Evolutionary conservation across 1,284 basidiomycete genomes (phyloP), one percentile per base, ranked within the genome.

Genomic region (Leccinum laetum): DNA sequence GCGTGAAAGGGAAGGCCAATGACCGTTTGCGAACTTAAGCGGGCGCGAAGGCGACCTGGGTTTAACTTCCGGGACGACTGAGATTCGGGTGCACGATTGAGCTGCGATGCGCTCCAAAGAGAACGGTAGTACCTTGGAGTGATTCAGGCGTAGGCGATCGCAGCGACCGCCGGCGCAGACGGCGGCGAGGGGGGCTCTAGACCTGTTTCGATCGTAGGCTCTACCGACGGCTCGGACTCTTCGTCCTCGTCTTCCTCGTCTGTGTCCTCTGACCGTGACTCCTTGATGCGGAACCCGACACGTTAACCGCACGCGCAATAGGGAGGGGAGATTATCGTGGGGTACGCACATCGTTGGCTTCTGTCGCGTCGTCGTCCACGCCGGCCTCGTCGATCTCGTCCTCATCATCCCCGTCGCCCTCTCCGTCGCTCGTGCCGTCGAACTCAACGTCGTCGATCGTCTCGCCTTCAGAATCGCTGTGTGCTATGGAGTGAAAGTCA

Each of bases 401-500:
- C 24, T 84, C 82, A 7, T 73, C 73, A 29, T 83, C 82, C 35
- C 78, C 77, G 32, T 10, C 32, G 32, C 32, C 32, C 14, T 82
- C 85, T n/a, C 81, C 81, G 35, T 86, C 82, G n/a, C 61, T 75
- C 37, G 66, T 81, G 75, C 62, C 81, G 49, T 87, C 86, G 62
- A 79, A 80, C 63, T 84, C 84, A 61, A 87, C 80, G 61, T 81
- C 85, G 65, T 89, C 87, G 63, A 82, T 81, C 63, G 78, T 82
- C 63, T 89, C 87, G 21, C 86, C 86, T 65, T 91, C 90, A 16
- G 87, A 89, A 73, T 91, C 89, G 72, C 82, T 86, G 67, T 78
- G 81, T 35, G 80, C 75, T 86, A 88, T 88, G 18, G n/a, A 52
- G 62, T 60, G 61, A 44, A 58, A 35, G 61, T 44, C 37, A 29